Evolutionary conservation across 2,329 filamentous ascomycete species (phyloP).

Genomic region (Chrysosporium keratinophilum): DNA sequence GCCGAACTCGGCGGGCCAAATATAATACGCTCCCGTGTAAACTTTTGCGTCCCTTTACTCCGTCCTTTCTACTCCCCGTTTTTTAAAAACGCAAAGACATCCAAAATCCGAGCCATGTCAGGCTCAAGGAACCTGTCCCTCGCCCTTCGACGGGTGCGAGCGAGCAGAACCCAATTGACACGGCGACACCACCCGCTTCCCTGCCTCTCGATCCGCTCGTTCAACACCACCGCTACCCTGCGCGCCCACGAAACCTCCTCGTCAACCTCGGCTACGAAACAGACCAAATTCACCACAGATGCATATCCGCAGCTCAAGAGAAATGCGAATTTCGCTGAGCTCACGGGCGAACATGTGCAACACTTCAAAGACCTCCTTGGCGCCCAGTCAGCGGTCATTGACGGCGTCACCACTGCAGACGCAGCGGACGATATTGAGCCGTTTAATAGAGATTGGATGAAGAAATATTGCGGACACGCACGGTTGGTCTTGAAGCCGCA

Average conservation of each 20-base stretch:
- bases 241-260: conserved; percentile 6
- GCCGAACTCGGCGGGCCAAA: too few species aligned
- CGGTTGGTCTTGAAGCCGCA: conserved; percentile 77
- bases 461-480: conserved; percentile 88
- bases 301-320: conserved; percentile 70
- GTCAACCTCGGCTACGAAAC: conserved; percentile 11
- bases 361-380: conserved; percentile 76
- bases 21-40: background rate
- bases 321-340: conserved; percentile 56
- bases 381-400: conserved; percentile 66
- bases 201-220: background rate
- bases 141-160: conserved; percentile 9
- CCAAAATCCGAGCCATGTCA: conserved; percentile 9
- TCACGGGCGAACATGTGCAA: conserved; percentile 69
- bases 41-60: background rate
- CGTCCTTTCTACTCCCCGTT: too few species aligned
- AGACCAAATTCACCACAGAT: conserved; percentile 68
- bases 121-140: conserved; percentile 11
- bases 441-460: conserved; percentile 98
- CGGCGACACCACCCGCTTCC: conserved; percentile 2
- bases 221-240: conserved; percentile 7
- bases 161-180: conserved; percentile 2
- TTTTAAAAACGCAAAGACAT: background rate
- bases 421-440: conserved; percentile 71
- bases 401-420: conserved; percentile 66